Conservation (phyloP, 768 basidiomycete genomes). For the Suillus fuscotomentosus region DNA sequence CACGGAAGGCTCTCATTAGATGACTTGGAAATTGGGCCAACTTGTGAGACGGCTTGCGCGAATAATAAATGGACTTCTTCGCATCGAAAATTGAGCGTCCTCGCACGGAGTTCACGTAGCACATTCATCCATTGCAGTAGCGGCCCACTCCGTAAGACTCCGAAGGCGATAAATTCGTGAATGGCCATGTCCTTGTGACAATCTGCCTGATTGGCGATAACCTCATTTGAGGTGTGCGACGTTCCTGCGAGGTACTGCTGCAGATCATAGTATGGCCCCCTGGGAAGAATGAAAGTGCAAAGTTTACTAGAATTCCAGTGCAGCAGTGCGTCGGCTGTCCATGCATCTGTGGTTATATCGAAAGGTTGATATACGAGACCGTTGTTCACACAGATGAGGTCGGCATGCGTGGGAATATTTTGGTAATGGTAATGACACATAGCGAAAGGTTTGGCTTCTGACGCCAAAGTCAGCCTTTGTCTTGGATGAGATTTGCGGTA, state of each 20-base stretch:
- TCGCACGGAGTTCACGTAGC: constrained; percentile 38
- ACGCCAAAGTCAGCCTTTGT: constrained; percentile 21
- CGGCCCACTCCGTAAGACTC: constrained; percentile 42
- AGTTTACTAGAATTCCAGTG: not conserved
- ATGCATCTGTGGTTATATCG: constrained; percentile 20
- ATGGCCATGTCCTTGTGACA: constrained; percentile 40
- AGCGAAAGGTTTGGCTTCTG: constrained; percentile 21
- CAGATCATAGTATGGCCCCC: constrained; percentile 32
- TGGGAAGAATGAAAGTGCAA: constrained; percentile 35
- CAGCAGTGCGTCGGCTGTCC: constrained; percentile 13
- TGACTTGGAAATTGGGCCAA: constrained; percentile 28
- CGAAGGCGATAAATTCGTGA: constrained; percentile 48
- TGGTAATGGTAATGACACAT: constrained; percentile 14
- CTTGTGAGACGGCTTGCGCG: constrained; percentile 44
- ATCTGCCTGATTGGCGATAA: constrained; percentile 40
- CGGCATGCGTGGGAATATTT: constrained; percentile 14
- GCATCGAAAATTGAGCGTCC: constrained; percentile 36
- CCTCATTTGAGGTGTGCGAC: constrained; percentile 40
- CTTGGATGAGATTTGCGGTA: constrained; percentile 17
- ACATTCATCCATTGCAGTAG: constrained; percentile 53
- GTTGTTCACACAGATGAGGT: constrained; percentile 31
- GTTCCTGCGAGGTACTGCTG: constrained; percentile 36
- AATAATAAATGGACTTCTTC: constrained; percentile 43
- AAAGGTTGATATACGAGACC: constrained; percentile 33
- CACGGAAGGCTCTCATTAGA: constrained; percentile 27